Evolutionary conservation across 345 rosid species (phyloP), one percentile per base, ranked within the genome.

Genomic region (Populus tremula): DNA sequence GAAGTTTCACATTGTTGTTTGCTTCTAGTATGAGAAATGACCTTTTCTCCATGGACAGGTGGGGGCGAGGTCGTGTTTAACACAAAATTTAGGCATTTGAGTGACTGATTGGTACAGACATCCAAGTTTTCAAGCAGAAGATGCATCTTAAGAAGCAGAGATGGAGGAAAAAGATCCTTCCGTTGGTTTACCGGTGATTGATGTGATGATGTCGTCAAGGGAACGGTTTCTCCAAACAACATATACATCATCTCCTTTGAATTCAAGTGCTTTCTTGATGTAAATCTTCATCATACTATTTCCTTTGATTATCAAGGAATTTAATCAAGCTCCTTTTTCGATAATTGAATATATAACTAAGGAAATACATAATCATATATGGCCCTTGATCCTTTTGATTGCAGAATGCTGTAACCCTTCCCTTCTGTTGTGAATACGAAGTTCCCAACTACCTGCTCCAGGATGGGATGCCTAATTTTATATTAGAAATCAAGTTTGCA

Each of bases 231-330:
- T 63, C 41, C 41, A 43, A 73, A 39, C 4, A n/a, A 61, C 64
- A 53, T 54, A 11, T 21, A 29, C n/a, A 6, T 1, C 49, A 47
- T 75, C 2, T 64, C 36, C 18, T 14, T 73, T 8, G 68, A 23
- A 21, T 75, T 75, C n/a, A 31, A 38, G 35, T 38, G 68, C 35
- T 62, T 73, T 3, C 38, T 21, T 62, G 43, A 25, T 73, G 76
- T 20, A 20, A 54, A 72, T 20, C 54, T 29, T 54, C 36, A 41
- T 72, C 65, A 27, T 54, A 29, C 16, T 27, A 11, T 49, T 45
- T 17, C 65, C 36, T 73, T 73, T 20, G 29, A 56, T n/a, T 56
- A 5, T 56, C 10, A 56, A 56, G 62, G 27, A n/a, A n/a, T n/a
- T 0, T 25, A 10, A 21, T n/a, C 14, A 25, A n/a, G 27, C 1